These are phyloP conservation scores for Coniochaeta sp. DNA, from an alignment of 2,329 filamentous ascomycete genomes.

Conservation along the genomic window DNA sequence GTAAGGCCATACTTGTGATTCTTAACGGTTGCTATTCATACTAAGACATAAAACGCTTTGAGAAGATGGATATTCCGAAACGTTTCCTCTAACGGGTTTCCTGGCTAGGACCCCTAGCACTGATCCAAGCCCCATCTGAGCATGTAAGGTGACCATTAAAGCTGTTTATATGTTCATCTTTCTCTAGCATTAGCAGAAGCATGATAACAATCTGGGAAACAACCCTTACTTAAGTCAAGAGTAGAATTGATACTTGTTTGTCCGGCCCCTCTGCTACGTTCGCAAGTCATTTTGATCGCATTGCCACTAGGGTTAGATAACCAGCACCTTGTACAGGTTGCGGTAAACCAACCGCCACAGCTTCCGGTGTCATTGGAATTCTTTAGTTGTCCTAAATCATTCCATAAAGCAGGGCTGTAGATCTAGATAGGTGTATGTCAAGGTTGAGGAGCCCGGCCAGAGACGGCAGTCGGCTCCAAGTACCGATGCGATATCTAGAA, in stretches of 20 bases:
- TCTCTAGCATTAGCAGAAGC: not conserved
- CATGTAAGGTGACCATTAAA: not conserved
- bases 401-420: not conserved
- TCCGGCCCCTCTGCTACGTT: not conserved
- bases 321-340: not conserved
- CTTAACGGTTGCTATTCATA: too few species aligned
- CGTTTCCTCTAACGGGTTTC: not conserved
- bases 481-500: too few species aligned
- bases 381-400: not conserved
- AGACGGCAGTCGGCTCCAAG: not conserved
- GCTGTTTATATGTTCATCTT: conserved; percentile 1
- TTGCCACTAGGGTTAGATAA: not conserved
- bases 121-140: conserved; percentile 1
- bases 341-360: conserved; percentile 1
- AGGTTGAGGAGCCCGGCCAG: not conserved
- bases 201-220: not conserved
- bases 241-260: not conserved
- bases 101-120: not conserved
- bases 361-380: not conserved
- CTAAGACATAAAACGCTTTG: too few species aligned
- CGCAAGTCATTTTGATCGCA: not conserved
- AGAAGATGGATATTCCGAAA: too few species aligned
- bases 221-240: not conserved
- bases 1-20: too few species aligned
- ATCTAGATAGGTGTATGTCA: not conserved